Base-by-base conservation (phyloP, 352 stramenopile genomes). In the Globisporangium perplexum region DNA sequence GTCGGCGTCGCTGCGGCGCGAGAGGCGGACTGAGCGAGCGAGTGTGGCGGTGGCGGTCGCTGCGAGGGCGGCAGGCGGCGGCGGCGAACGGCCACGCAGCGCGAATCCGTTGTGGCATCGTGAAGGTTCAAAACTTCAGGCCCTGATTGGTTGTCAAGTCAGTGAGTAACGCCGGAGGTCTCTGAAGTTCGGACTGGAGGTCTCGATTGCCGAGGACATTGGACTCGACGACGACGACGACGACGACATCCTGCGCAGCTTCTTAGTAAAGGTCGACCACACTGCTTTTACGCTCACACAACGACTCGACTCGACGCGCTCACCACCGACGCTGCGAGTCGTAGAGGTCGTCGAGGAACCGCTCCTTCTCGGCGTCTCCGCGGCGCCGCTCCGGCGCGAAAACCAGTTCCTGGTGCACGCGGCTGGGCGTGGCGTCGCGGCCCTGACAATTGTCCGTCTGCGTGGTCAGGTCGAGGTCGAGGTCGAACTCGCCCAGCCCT, bases 91-190 rank as follows among this genome's bases (percentile, higher is more conserved):
- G 26, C 26, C 39, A 24, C 18, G 8, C 39, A 45, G 22, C n/a
- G n/a, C n/a, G n/a, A n/a, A 45, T 23, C n/a, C 39, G 39, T 45
- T n/a, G 39, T 45, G n/a, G n/a, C n/a, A 14, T 45, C 20, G 39
- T 15, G 39, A 12, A 30, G 26, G 26, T 30, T 30, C 26, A 30
- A 30, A 30, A 30, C 26, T 30, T 2, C 26, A 30, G n/a, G n/a
- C n/a, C n/a, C n/a, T n/a, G n/a, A n/a, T n/a, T n/a, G n/a, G n/a
- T n/a, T n/a, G n/a, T n/a, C n/a, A n/a, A n/a, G n/a, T n/a, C 26
- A 30, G 26, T 30, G 26, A 30, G 26, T 30, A 30, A 30, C 26
- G 26, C 3, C 26, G 26, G 26, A 30, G 26, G 26, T 30, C 26
- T 30, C 26, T 5, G 26, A 2, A 6, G 26, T 30, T n/a, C n/a